Base-by-base conservation (phyloP, 805 yeast genomes). In the Lipomyces orientalis region DNA sequence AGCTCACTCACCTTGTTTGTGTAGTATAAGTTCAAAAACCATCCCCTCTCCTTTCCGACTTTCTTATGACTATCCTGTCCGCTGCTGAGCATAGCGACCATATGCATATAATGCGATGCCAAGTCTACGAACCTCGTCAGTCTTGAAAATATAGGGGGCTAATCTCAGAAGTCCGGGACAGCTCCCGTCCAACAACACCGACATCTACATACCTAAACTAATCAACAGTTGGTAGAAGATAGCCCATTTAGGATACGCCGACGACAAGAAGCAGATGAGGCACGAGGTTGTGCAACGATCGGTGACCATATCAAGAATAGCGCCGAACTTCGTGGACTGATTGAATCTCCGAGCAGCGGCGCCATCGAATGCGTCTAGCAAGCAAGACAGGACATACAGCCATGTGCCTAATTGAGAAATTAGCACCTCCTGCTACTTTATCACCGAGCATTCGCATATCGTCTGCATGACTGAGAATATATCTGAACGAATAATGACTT, bases 281-380 rank as follows among this genome's bases (percentile, higher is more conserved):
- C 97, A 90, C 14, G 97, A 87, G 0, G 99, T 95, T 14, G 99
- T 93, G 77, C 98, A 95, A 76, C 99, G 85, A 78, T 95, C 99
- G 22, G 99, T 94, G 39, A 95, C 98, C 99, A 95, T 95, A 79
- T 95, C 99, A 74, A 95, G 84, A 25, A 96, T 97, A 22, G 99
- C 98, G 49, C 99, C 99, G 73, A 92, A 91, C 73, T 87, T 85
- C 39, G 98, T 91, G 16, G 97, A 89, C 79, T 95, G 99, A 77
- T 90, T 87, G 77, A 84, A 91, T 75, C 85, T 85, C 71, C 99
- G 85, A 4, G 99, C 99, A 65, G 97, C 97, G 64, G 89, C 88
- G 3, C 99, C 99, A 78, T 95, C 99, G 66, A 93, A 86, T 0
- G 99, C 99, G 79, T 95, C 99, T 70, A 95, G 82, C 64, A 95